Conservation (phyloP, 192 early-diverging fungal genomes). For the Mortierella antarctica region DNA sequence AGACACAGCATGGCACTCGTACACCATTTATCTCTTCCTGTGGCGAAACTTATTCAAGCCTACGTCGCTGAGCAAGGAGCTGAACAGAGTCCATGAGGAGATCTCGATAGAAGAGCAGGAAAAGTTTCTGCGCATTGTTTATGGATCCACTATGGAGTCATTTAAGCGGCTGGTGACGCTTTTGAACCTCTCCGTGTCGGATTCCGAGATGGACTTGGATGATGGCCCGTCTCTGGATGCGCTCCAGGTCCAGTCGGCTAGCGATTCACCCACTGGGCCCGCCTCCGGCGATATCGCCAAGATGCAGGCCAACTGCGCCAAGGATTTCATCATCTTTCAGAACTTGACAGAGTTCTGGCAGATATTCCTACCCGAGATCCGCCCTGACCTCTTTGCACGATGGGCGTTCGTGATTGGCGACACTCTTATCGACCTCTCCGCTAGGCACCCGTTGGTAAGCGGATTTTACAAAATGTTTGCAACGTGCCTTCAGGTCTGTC, state of each 20-base stretch:
- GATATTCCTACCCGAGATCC: constrained; percentile 57
- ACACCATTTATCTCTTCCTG: constrained; percentile 65
- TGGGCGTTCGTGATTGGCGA: constrained; percentile 72
- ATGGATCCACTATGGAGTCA: constrained; percentile 41
- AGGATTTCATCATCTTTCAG: constrained; percentile 76
- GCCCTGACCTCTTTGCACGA: constrained; percentile 54
- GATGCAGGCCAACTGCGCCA: constrained; percentile 63
- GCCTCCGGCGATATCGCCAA: constrained; percentile 60
- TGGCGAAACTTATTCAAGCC: constrained; percentile 72
- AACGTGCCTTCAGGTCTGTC: constrained; percentile 56
- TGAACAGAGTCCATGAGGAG: constrained; percentile 13
- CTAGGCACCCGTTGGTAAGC: constrained; percentile 71
- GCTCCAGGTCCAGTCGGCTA: background rate
- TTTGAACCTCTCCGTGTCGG: constrained; percentile 45
- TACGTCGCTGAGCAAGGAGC: constrained; percentile 4
- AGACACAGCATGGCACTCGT: constrained; percentile 46
- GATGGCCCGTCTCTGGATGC: constrained; percentile 25
- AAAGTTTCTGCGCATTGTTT: constrained; percentile 14
- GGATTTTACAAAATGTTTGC: constrained; percentile 80
- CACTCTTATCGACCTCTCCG: constrained; percentile 61
- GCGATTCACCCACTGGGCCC: constrained; percentile 14
- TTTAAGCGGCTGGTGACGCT: constrained; percentile 36
- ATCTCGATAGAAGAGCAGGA: constrained; percentile 25
- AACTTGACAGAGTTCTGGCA: constrained; percentile 76
- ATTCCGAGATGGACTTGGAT: constrained; percentile 53